Evolutionary conservation across 805 yeast genomes (phyloP), one percentile per base, ranked within the genome.

Genomic region (Metschnikowia santaceciliae): DNA sequence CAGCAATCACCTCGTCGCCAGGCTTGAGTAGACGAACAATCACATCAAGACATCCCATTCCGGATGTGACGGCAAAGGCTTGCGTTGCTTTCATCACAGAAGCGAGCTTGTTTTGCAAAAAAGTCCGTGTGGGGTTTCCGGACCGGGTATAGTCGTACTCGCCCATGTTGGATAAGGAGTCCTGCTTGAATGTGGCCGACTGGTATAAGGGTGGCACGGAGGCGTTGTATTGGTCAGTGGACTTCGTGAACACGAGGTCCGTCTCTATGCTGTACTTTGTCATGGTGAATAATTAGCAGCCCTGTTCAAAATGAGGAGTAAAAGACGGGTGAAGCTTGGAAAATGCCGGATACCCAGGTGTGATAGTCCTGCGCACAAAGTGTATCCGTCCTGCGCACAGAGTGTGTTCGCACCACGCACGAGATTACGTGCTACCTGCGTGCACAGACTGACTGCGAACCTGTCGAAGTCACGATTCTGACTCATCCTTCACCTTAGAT

Each of bases 31-130:
- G 71, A 42, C 95, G 78, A 38, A 88, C 78, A 51, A 91, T 85
- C 32, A 90, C 91, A 64, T 92, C 97, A 55, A 89, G 74, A 50
- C 96, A 90, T 2, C 95, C 86, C 98, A 91, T 91, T 23, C 98
- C 98, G 44, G 90, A 82, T 45, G 90, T 82, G 10, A 90, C 96
- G 4, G 95, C 96, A 61, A 79, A 85, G 0, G 89, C 83, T 46
- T 84, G 78, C 30, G 78, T 69, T n/a, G 95, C 91, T 60, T 79
- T 80, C 85, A 90, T 89, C 58, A 91, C 78, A 55, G 82, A 81
- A 35, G 88, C 85, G 61, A 91, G 64, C 60, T 91, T 95, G 43
- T 79, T 74, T 67, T 91, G 96, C 53, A 90, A 70, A 38, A 81
- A 80, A 0, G 92, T 81, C 67, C 98, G 78, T 1, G 97, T 89